Evolutionary conservation across 495 filamentous ascomycete species (phyloP).

Genomic region (Aspergillus steynii): DNA sequence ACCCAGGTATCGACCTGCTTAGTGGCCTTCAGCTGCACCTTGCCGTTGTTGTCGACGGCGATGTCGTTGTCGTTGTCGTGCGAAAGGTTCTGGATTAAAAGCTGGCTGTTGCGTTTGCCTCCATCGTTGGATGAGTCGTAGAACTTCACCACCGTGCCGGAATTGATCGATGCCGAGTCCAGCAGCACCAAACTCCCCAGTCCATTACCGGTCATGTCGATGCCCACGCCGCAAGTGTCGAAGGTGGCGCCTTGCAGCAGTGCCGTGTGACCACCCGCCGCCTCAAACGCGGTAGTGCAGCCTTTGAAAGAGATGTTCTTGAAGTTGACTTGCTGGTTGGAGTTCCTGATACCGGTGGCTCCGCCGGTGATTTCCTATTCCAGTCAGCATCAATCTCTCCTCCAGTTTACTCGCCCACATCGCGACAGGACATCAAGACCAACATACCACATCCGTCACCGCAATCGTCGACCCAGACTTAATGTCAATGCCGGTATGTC

Average conservation of each 20-base stretch:
- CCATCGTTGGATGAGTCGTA: conserved; percentile 42
- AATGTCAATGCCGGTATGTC: conserved; percentile 54
- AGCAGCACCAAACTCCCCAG: conserved; percentile 55
- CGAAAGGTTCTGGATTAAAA: conserved; percentile 37
- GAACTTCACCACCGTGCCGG: conserved; percentile 51
- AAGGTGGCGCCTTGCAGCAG: conserved; percentile 41
- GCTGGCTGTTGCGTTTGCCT: conserved; percentile 33
- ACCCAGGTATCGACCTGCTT: conserved; percentile 45
- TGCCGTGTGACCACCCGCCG: conserved; percentile 40
- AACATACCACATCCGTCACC: conserved; percentile 49
- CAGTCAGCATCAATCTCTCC: conserved; percentile 25
- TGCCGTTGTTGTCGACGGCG: conserved; percentile 32
- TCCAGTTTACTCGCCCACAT: too few relatives aligned
- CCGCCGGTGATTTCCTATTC: conserved; percentile 45
- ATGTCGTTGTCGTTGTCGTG: conserved; percentile 30
- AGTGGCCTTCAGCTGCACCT: conserved; percentile 47
- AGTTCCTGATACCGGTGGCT: conserved; percentile 46
- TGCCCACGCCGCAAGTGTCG: conserved; percentile 31
- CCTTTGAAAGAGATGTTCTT: conserved; percentile 46
- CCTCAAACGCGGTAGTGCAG: conserved; percentile 40
- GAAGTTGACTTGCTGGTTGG: conserved; percentile 55
- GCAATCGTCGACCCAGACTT: conserved; percentile 45
- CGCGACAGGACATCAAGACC: neutral
- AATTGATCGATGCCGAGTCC: conserved; percentile 41
- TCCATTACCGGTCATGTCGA: conserved; percentile 35